phyloP scores from a whole-genome alignment of 2,329 filamentous ascomycete genomes.

The Nothophaeocryptopus gaeumannii region DNA sequence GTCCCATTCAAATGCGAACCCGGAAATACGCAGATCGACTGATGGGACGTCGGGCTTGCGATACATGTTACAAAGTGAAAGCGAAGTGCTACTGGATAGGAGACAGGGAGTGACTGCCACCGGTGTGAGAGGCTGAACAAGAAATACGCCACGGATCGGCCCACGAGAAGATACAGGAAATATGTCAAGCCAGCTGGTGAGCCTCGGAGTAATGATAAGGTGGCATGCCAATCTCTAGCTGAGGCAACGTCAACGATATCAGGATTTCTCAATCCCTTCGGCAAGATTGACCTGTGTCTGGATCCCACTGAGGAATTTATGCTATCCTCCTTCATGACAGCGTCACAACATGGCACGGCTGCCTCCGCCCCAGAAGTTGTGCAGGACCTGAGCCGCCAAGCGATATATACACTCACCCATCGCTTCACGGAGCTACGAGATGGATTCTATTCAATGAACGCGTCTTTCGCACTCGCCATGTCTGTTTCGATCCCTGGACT shows the following conservation, averaged over 20 bases:
- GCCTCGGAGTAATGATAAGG: neutral
- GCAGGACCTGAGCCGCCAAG: constrained; percentile 1
- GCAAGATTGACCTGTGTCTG: no score
- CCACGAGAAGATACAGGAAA: neutral
- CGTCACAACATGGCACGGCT: neutral
- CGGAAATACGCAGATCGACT: no score
- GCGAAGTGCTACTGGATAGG: constrained; percentile 5
- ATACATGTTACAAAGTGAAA: constrained; percentile 10
- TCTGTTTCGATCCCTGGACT: neutral
- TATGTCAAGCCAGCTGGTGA: neutral
- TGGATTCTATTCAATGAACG: constrained; percentile 6
- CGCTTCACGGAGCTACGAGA: constrained; percentile 7
- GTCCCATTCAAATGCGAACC: no score
- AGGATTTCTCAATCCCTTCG: no score
- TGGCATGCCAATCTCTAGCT: no score
- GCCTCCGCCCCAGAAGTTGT: constrained; percentile 6
- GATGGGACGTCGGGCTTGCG: constrained; percentile 3
- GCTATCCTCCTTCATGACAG: neutral
- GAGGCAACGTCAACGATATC: no score
- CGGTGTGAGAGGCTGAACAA: constrained; percentile 6
- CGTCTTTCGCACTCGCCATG: neutral
- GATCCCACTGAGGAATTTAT: neutral
- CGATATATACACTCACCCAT: neutral
- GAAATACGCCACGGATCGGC: constrained; percentile 2
- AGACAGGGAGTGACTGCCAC: neutral